Evolutionary conservation across 306 rosid genomes (phyloP).

Genomic region (Acacia acuminata): DNA sequence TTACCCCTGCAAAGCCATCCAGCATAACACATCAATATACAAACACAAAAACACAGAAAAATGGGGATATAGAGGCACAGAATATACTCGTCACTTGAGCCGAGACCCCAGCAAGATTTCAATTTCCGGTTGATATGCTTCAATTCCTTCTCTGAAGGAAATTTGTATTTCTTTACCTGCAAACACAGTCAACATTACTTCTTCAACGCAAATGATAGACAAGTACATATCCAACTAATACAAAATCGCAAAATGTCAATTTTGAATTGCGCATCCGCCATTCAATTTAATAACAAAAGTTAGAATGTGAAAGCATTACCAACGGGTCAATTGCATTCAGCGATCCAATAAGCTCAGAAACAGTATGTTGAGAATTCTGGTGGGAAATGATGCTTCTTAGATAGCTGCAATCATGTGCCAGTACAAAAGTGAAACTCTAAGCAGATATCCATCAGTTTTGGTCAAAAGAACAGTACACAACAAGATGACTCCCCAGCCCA

Average conservation of each 20-base stretch:
- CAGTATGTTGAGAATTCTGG: slow-evolving; percentile 55
- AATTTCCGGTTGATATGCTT: slow-evolving; percentile 85
- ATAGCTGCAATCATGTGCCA: slow-evolving; percentile 53
- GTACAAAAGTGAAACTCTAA: slow-evolving; percentile 29
- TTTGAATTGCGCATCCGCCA: slow-evolving; percentile 11
- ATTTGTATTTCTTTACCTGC: slow-evolving; percentile 64
- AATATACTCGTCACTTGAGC: slow-evolving; percentile 80
- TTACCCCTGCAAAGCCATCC: slow-evolving; percentile 56
- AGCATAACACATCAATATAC: not conserved
- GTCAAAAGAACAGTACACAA: slow-evolving; percentile 9
- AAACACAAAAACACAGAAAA: not conserved
- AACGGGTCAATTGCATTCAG: slow-evolving; percentile 64
- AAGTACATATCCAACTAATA: slow-evolving; percentile 22
- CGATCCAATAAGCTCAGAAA: slow-evolving; percentile 65
- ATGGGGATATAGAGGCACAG: slow-evolving; percentile 23
- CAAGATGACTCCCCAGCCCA: slow-evolving; percentile 7
- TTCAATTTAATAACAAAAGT: slow-evolving; percentile 17
- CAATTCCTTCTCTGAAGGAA: slow-evolving; percentile 84
- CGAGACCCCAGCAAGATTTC: slow-evolving; percentile 89
- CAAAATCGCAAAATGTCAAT: not conserved
- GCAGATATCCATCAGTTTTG: slow-evolving; percentile 2
- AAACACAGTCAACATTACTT: slow-evolving; percentile 31
- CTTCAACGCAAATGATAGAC: slow-evolving; percentile 35
- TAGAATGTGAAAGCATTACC: slow-evolving; percentile 52
- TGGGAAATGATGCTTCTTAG: slow-evolving; percentile 54